These are phyloP conservation scores for Solanum hybrid DNA, from an alignment of 305 asterid genomes.

Conservation along the genomic window DNA sequence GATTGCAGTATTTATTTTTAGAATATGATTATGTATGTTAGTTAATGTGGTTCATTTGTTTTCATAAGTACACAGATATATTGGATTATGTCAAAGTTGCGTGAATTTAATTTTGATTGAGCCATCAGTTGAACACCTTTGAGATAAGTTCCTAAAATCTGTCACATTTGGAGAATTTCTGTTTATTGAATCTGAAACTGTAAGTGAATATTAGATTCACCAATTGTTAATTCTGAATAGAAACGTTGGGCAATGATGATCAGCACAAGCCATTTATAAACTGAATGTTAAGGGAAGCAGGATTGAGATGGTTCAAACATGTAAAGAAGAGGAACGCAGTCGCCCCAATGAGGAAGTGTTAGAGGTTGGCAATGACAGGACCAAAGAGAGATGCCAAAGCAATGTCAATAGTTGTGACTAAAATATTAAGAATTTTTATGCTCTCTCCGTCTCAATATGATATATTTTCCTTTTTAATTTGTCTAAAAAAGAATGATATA, in stretches of 20 bases:
- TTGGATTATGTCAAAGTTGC: too few species aligned
- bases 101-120: too few species aligned
- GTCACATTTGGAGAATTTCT: too few species aligned
- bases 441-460: too few species aligned
- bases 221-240: background rate
- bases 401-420: background rate
- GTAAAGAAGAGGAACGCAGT: background rate
- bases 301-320: background rate
- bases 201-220: background rate
- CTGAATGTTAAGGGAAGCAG: background rate
- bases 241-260: background rate
- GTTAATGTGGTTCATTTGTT: constrained; percentile 26
- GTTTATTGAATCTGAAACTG: background rate
- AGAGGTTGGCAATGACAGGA: background rate
- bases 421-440: background rate
- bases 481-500: too few species aligned
- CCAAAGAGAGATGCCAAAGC: background rate
- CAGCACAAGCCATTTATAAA: background rate
- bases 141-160: too few species aligned
- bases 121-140: too few species aligned
- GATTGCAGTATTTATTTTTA: constrained; percentile 36
- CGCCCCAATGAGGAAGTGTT: background rate
- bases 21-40: constrained; percentile 30
- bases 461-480: too few species aligned
- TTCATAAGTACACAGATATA: too few species aligned